These are phyloP conservation scores for Daedalea quercina DNA, from an alignment of 768 basidiomycete genomes.

Conservation along the genomic window DNA sequence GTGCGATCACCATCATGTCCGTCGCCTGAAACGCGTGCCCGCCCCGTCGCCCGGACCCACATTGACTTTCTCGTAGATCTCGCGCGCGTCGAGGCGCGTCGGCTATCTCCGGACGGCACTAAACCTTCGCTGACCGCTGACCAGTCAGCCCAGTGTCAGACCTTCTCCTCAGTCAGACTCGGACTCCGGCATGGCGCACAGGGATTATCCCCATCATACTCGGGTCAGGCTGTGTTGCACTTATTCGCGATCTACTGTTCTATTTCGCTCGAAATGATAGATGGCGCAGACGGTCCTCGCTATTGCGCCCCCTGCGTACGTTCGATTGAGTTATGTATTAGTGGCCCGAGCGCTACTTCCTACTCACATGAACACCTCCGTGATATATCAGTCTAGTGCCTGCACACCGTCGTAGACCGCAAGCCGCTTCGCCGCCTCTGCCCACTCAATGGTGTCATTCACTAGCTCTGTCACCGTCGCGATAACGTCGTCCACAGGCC, in stretches of 20 bases:
- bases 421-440: slow-evolving; percentile 61
- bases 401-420: slow-evolving; percentile 86
- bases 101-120: background rate
- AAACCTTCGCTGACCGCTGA: background rate
- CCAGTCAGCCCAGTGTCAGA: too few relatives aligned
- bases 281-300: background rate
- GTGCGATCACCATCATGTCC: background rate
- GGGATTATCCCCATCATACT: too few relatives aligned
- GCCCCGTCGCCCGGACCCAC: background rate
- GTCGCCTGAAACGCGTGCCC: background rate
- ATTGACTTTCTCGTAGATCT: background rate
- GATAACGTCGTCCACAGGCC: slow-evolving; percentile 84
- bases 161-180: too few relatives aligned
- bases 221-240: too few relatives aligned
- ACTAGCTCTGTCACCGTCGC: slow-evolving; percentile 73
- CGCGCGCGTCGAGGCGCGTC: background rate
- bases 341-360: background rate
- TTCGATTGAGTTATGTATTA: background rate
- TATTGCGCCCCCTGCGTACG: background rate
- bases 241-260: background rate
- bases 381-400: slow-evolving; percentile 39
- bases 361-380: background rate
- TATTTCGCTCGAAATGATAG: background rate
- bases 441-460: slow-evolving; percentile 71
- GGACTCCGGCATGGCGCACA: too few relatives aligned